Evolutionary conservation across 805 yeast genomes (phyloP), one percentile per base, ranked within the genome.

Genomic region (Jamesozyma spencerorum): DNA sequence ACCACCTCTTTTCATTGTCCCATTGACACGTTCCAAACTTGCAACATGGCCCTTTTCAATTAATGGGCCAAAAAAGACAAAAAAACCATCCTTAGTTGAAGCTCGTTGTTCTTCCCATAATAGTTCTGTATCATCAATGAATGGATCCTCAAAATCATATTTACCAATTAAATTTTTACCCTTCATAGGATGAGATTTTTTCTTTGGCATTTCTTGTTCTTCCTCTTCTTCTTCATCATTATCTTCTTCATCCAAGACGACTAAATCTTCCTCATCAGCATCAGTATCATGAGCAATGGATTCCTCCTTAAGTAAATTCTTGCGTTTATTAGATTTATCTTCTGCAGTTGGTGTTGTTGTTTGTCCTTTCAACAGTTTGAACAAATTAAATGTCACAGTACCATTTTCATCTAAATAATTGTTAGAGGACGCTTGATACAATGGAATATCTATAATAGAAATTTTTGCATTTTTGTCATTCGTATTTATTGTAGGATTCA

Each of bases 21-120:
- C 72, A 42, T 66, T 70, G 2, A 67, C 68, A 35, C 71, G 62
- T 44, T 68, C 77, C 38, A 72, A 63, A 43, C 69, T 63, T 12
- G 74, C 71, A 31, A 64, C 60, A 37, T 69, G 68, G 13, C 70
- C 70, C 37, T 75, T 79, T 36, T 81, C 88, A 22, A 81, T 77
- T 44, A 90, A 65, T 2, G 95, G 94, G 0, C 99, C 99, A 68
- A 87, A 85, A 61, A 79, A 92, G 0, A 92, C 96, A 50, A 90
- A 92, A 58, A 88, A 92, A 1, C 97, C 98, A 55, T 92, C 97
- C 48, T 83, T 83, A 0, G 96, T 87, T 1, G 90, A 79, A 2
- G 90, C 88, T 7, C 94, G 79, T 53, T 84, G 94, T 59, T 88
- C 96, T 62, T 92, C 98, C 83, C 92, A 83, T 42, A 77, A 74